phyloP scores from a whole-genome alignment of 192 early-diverging fungal species.

The Coemansia sp. region DNA sequence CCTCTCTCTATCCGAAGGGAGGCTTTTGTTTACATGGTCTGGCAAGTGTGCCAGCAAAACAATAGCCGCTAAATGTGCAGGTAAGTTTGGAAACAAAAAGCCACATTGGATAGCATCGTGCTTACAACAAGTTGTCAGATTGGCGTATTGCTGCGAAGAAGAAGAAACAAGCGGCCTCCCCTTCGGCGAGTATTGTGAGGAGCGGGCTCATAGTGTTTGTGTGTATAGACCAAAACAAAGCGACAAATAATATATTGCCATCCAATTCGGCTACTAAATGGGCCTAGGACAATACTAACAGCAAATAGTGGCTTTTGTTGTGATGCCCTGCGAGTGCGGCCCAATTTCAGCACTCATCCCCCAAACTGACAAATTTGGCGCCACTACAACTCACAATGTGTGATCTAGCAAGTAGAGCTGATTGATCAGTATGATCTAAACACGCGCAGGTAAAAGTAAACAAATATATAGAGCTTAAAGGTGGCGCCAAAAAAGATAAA shows the following conservation, averaged over 20 bases:
- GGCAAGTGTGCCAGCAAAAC: background rate
- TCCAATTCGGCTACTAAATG: conserved; percentile 6
- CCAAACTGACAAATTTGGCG: background rate
- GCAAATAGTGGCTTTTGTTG: conserved; percentile 9
- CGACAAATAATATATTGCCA: conserved; percentile 1
- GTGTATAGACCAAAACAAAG: background rate
- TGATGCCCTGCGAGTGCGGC: background rate
- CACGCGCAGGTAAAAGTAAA: background rate
- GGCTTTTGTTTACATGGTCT: conserved; percentile 4
- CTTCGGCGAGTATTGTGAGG: background rate
- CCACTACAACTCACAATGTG: background rate
- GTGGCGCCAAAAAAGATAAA: background rate
- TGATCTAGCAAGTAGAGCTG: background rate
- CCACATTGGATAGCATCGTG: background rate
- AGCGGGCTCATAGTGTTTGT: background rate
- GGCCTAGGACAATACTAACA: background rate
- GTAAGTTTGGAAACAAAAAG: background rate
- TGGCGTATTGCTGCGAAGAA: background rate
- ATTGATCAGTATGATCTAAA: background rate
- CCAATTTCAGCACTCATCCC: background rate
- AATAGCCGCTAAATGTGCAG: background rate
- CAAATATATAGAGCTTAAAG: background rate
- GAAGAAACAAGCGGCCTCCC: background rate
- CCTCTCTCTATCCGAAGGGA: background rate
- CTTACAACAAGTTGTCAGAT: background rate